Base-by-base conservation (phyloP, 1,284 basidiomycete genomes). In the Testicularia cyperi region DNA sequence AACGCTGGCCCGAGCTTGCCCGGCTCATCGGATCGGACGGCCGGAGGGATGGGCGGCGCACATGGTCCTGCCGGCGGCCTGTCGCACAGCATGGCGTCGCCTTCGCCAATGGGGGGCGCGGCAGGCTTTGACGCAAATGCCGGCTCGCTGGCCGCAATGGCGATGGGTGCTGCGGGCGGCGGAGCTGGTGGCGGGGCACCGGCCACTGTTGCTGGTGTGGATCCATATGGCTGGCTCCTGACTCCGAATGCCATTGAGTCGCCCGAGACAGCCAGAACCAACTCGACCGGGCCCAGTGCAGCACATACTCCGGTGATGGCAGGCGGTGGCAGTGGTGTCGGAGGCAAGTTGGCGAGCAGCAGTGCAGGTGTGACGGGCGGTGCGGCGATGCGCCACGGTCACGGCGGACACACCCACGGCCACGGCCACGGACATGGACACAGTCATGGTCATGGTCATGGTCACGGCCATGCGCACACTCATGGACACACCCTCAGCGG, bases 191-290 rank as follows among this genome's bases (percentile, higher is more conserved):
- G 29, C 5, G 28, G 36, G 32, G 19, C n/a, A n/a, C n/a, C n/a
- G n/a, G n/a, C n/a, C n/a, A n/a, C n/a, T n/a, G n/a, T n/a, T n/a
- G n/a, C n/a, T n/a, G n/a, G n/a, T n/a, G n/a, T 62, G 38, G 58
- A 62, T 15, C 58, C 58, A 5, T 62, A 62, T 21, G 58, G 58
- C 16, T 62, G 58, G 58, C 38, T 62, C 14, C 52, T 62, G 24
- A 62, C 58, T 2, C 58, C 58, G 0, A 62, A 52, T 3, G 52
- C 46, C 3, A 16, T 51, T 10, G 58, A 56, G 16, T 51, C 47
- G 13, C 58, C 58, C 14, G 57, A 61, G 2, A 32, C n/a, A n/a
- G n/a, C 45, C 20, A 56, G 41, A 35, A 16, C 16, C n/a, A 38
- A 20, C 14, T 54, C 57, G 4, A 23, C 32, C 2, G 36, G 25